A percentile compares a stretch with the other conserved stretches of the same genome.
Conservation (phyloP, 2,329 filamentous ascomycete genomes). For the Aspergillus neoniger region DNA sequence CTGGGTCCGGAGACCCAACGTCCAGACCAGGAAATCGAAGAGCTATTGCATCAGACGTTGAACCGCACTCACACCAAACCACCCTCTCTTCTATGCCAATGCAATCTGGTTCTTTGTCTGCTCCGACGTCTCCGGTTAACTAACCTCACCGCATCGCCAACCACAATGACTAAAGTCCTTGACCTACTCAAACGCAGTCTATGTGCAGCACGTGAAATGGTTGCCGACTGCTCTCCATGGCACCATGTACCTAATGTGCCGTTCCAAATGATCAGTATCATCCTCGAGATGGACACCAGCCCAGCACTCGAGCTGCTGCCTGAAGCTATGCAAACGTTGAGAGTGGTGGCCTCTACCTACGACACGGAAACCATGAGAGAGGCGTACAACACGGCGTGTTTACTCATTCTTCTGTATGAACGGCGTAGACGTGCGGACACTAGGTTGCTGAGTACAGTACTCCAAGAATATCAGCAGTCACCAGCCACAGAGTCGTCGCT, state of each 20-base stretch:
- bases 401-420: slow-evolving; percentile 56
- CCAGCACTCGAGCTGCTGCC: slow-evolving; percentile 51
- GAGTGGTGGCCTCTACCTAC: slow-evolving; percentile 45
- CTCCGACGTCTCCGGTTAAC: slow-evolving; percentile 55
- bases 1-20: slow-evolving; percentile 53
- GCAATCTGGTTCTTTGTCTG: slow-evolving; percentile 57
- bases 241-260: slow-evolving; percentile 62
- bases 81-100: slow-evolving; percentile 53
- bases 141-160: slow-evolving; percentile 46
- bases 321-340: slow-evolving; percentile 53
- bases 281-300: slow-evolving; percentile 56
- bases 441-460: slow-evolving; percentile 23
- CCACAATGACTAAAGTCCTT: slow-evolving; percentile 49
- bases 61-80: slow-evolving; percentile 43
- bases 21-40: slow-evolving; percentile 45
- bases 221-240: slow-evolving; percentile 52
- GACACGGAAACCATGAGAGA: slow-evolving; percentile 52
- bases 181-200: slow-evolving; percentile 47
- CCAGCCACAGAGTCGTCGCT: slow-evolving; percentile 6
- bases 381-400: slow-evolving; percentile 53
- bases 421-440: slow-evolving; percentile 45
- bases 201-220: slow-evolving; percentile 48
- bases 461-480: slow-evolving; percentile 1
- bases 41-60: slow-evolving; percentile 43
- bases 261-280: slow-evolving; percentile 58